A percentile compares a stretch with the other conserved stretches of the same genome.
Evolutionary conservation across 1,284 basidiomycete genomes (phyloP).

Genomic region (Violaceomyces palustris): DNA sequence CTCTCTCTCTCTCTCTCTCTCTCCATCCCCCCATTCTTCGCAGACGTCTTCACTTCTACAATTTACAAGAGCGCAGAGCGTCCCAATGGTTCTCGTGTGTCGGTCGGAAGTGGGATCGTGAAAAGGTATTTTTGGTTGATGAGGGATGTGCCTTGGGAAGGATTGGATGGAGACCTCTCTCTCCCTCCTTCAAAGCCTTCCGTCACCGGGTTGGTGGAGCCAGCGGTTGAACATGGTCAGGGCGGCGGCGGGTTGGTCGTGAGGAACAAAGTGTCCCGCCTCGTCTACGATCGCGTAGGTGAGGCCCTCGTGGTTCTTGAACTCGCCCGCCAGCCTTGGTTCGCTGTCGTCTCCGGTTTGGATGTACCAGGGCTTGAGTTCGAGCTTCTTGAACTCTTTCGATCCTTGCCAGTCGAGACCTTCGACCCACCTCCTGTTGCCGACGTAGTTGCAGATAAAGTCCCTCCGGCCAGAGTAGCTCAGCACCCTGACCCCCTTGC

Average conservation of each 20-base stretch:
- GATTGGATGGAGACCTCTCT: no score
- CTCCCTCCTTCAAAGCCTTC: no score
- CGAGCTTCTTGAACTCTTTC: constrained; percentile 25
- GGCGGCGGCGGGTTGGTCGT: constrained; percentile 38
- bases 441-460: constrained; percentile 50
- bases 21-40: no score
- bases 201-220: constrained; percentile 30
- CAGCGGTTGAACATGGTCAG: constrained; percentile 43
- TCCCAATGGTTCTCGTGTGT: no score
- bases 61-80: no score
- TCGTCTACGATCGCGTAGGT: constrained; percentile 42
- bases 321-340: constrained; percentile 26
- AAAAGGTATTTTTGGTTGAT: no score
- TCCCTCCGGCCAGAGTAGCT: constrained; percentile 41
- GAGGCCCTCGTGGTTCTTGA: constrained; percentile 23
- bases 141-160: no score
- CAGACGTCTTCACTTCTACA: no score
- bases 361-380: constrained; percentile 33
- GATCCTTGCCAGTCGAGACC: constrained; percentile 37
- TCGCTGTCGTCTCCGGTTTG: constrained; percentile 1
- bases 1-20: no score
- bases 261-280: constrained; percentile 50
- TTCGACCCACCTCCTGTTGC: constrained; percentile 40
- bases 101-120: no score
- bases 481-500: constrained; percentile 35